phyloP scores from a whole-genome alignment of 2,329 filamentous ascomycete genomes.

The Cordyceps javanica region DNA sequence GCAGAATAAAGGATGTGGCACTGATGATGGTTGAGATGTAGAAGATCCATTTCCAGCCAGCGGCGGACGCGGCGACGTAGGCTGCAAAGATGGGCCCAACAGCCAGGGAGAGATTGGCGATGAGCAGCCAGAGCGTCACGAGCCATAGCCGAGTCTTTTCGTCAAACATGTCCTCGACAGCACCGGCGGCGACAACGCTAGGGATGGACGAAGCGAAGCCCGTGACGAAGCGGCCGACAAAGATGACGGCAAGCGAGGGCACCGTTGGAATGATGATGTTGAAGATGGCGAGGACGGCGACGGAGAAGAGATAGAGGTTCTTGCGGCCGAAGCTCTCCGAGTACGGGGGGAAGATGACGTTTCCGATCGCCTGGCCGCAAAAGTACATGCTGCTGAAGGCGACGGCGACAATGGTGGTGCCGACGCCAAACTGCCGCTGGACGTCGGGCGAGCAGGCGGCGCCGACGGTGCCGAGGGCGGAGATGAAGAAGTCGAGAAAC shows the following conservation, averaged over 20 bases:
- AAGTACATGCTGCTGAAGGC: conserved; percentile 2
- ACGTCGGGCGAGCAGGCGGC: background rate
- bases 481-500: conserved; percentile 3
- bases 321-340: background rate
- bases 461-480: background rate
- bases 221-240: background rate
- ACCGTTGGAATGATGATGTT: background rate
- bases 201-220: background rate
- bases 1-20: background rate
- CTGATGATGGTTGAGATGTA: conserved; percentile 2
- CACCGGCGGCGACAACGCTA: background rate
- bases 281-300: background rate
- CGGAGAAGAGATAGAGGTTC: conserved; percentile 1
- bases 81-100: background rate
- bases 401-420: background rate
- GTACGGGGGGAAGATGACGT: background rate
- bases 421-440: background rate
- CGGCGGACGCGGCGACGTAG: background rate
- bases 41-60: background rate
- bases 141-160: conserved; percentile 1
- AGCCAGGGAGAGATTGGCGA: background rate
- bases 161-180: conserved; percentile 1
- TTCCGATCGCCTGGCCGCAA: background rate
- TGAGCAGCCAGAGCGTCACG: background rate
- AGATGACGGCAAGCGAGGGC: background rate